phyloP scores from a whole-genome alignment of 2,329 filamentous ascomycete species.

The Fusarium virguliforme region DNA sequence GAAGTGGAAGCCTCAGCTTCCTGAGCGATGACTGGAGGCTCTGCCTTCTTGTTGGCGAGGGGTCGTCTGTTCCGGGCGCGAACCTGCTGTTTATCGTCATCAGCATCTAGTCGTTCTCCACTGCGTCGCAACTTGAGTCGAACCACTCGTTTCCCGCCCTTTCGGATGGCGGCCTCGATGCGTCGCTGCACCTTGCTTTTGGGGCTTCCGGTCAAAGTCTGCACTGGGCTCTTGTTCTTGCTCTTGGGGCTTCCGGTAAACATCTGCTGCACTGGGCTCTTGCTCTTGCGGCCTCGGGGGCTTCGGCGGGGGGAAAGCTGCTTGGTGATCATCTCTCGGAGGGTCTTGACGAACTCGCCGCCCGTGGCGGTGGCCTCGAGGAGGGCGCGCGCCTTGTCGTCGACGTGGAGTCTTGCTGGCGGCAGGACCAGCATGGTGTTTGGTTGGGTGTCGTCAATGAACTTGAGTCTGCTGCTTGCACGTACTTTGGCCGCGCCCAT shows the following conservation, averaged over 20 bases:
- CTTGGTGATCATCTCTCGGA: conserved; percentile 32
- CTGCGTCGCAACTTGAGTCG: conserved; percentile 22
- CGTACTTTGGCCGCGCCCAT: conserved; percentile 36
- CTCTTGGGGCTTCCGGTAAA: conserved; percentile 22
- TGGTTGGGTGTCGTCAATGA: conserved; percentile 44
- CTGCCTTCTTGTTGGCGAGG: conserved; percentile 6
- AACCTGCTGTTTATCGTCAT: conserved; percentile 6
- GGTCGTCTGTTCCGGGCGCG: background rate
- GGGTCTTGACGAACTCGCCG: conserved; percentile 33
- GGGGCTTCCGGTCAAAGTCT: conserved; percentile 20
- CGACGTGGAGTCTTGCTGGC: conserved; percentile 23
- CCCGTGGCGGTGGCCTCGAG: conserved; percentile 22
- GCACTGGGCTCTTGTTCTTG: conserved; percentile 12
- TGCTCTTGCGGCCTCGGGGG: conserved; percentile 19
- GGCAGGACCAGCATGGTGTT: conserved; percentile 30
- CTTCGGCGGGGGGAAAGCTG: conserved; percentile 30
- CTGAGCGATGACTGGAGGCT: background rate
- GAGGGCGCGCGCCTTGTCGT: conserved; percentile 10
- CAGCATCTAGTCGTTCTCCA: background rate
- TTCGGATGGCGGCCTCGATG: conserved; percentile 14
- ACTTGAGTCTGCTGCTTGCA: conserved; percentile 31
- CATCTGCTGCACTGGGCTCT: background rate
- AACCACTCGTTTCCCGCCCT: conserved; percentile 10
- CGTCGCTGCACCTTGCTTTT: conserved; percentile 31
- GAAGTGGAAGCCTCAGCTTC: background rate